Conservation (phyloP, 805 yeast species). For the Wickerhamomyces hampshirensis region DNA sequence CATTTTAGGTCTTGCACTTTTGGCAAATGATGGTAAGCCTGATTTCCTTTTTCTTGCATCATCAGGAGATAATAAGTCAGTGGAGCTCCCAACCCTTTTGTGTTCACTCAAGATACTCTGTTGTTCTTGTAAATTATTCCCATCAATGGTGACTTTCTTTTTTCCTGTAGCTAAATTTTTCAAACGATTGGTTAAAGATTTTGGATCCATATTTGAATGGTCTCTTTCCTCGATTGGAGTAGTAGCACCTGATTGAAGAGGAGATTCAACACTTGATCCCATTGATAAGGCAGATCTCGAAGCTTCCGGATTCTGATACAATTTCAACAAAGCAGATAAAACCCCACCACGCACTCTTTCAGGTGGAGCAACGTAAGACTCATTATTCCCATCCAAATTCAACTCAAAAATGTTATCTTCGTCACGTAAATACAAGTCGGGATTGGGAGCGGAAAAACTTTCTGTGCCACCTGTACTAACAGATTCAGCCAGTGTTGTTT, state of each 20-base stretch:
- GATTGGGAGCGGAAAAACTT: slow-evolving; percentile 34
- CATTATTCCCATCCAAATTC: slow-evolving; percentile 28
- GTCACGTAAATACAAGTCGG: slow-evolving; percentile 36
- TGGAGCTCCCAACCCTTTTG: slow-evolving; percentile 14
- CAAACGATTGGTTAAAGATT: slow-evolving; percentile 10
- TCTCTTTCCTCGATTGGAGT: slow-evolving; percentile 16
- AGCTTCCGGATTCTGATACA: slow-evolving; percentile 50
- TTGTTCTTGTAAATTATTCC: slow-evolving; percentile 12
- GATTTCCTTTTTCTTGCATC: slow-evolving; percentile 6
- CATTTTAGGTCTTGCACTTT: slow-evolving; percentile 24
- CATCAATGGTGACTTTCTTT: slow-evolving; percentile 21
- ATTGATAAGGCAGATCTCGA: slow-evolving; percentile 21
- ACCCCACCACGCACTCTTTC: slow-evolving; percentile 80
- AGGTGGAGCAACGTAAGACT: slow-evolving; percentile 51
- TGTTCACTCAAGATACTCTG: slow-evolving; percentile 14
- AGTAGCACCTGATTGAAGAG: slow-evolving; percentile 12
- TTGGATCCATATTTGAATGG: slow-evolving; percentile 5
- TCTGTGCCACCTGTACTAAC: slow-evolving; percentile 10
- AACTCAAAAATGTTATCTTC: slow-evolving; percentile 23
- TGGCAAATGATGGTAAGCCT: slow-evolving; percentile 17
- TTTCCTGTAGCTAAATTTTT: slow-evolving; percentile 17
- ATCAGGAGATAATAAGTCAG: slow-evolving; percentile 17
- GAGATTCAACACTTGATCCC: slow-evolving; percentile 12
- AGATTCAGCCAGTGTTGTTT: slow-evolving; percentile 22
- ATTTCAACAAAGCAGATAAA: slow-evolving; percentile 65